These are phyloP conservation scores for Suhomyces pyralidae DNA, from an alignment of 805 yeast species.

Conservation along the genomic window DNA sequence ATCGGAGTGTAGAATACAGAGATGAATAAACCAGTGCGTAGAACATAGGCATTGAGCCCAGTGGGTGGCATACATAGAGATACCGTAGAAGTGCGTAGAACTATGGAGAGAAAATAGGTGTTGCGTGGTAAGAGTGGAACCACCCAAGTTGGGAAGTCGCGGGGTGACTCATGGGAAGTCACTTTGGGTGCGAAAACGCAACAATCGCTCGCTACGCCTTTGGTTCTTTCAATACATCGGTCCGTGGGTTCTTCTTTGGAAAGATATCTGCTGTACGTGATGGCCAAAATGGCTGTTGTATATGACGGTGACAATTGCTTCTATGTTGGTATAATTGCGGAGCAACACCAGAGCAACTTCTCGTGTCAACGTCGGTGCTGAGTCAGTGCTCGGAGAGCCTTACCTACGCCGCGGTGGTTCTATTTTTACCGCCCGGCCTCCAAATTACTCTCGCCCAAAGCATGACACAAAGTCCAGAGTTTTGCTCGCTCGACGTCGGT, in stretches of 20 bases:
- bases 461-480: conserved; percentile 7
- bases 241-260: too few relatives aligned
- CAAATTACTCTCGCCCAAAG: neutral
- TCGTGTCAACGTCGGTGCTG: neutral
- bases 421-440: neutral
- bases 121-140: neutral
- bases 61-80: too few relatives aligned
- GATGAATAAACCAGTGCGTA: too few relatives aligned
- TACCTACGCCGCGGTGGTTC: neutral
- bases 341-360: neutral
- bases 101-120: neutral
- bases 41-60: too few relatives aligned
- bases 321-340: neutral
- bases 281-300: too few relatives aligned
- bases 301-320: neutral
- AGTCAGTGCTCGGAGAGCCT: neutral
- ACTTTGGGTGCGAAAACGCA: neutral
- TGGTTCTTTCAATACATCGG: neutral
- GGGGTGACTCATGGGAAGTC: neutral
- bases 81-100: too few relatives aligned
- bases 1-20: too few relatives aligned
- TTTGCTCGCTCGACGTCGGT: conserved; percentile 7
- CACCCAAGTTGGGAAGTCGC: neutral
- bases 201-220: neutral
- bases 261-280: too few relatives aligned